These are phyloP conservation scores for Microthlaspi erraticum DNA, from an alignment of 345 rosid genomes.

Conservation along the genomic window DNA sequence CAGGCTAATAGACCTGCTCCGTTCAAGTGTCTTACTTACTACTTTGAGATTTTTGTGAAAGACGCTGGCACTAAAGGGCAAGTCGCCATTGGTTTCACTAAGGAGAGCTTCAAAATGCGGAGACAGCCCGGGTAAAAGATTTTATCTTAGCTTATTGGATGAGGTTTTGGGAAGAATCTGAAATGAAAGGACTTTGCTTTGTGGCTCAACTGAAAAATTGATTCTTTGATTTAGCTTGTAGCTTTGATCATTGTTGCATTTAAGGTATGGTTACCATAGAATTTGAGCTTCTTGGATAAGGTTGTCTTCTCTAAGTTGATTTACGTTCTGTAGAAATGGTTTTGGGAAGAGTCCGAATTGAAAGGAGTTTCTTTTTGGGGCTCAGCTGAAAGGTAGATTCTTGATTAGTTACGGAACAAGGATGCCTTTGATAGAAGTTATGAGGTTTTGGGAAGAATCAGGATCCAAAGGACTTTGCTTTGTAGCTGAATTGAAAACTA, in stretches of 20 bases:
- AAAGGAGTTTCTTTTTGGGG: background rate
- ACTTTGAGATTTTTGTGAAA: slow-evolving; percentile 88
- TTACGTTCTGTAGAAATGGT: too few relatives aligned
- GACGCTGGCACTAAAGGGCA: slow-evolving; percentile 80
- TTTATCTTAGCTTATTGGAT: slow-evolving; percentile 13
- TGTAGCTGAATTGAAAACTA: too few relatives aligned
- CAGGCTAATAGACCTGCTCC: slow-evolving; percentile 90
- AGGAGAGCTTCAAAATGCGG: slow-evolving; percentile 77
- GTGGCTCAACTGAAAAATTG: background rate
- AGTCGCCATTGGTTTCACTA: slow-evolving; percentile 85
- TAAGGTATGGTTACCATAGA: background rate
- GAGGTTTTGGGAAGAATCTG: background rate
- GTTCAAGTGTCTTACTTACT: slow-evolving; percentile 70
- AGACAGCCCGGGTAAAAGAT: slow-evolving; percentile 80
- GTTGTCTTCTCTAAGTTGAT: too few relatives aligned
- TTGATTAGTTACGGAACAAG: background rate
- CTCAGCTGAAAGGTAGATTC: background rate
- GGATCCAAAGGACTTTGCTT: too few relatives aligned
- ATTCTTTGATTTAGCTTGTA: background rate
- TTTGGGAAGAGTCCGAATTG: too few relatives aligned
- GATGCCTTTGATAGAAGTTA: too few relatives aligned
- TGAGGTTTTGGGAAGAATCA: too few relatives aligned
- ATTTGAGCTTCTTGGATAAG: too few relatives aligned
- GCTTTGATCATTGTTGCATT: background rate
- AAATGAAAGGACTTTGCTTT: background rate